These are phyloP conservation scores for Fraxinus sp. DNA, from an alignment of 305 asterid genomes.

Conservation along the genomic window DNA sequence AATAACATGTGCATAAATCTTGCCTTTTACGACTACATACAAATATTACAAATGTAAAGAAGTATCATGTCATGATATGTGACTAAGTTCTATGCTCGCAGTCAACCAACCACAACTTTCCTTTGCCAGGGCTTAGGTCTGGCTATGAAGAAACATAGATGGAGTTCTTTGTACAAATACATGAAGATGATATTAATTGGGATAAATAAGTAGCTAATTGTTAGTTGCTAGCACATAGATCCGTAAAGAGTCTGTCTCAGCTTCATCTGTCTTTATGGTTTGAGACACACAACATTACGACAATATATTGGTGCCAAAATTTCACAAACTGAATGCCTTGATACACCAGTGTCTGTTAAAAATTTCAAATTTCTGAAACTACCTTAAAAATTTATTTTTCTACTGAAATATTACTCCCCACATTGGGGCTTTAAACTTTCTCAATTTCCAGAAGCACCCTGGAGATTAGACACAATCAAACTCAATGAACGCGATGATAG, in stretches of 20 bases:
- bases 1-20: conserved; percentile 4
- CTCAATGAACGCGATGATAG: not conserved
- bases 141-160: not conserved
- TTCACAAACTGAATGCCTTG: not conserved
- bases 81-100: not conserved
- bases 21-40: not conserved
- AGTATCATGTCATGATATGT: not conserved
- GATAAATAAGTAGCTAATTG: not conserved
- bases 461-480: not conserved
- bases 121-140: not conserved
- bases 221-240: conserved; percentile 10
- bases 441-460: conserved; percentile 3
- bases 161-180: not conserved
- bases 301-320: conserved; percentile 1
- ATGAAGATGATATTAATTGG: not conserved
- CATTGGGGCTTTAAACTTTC: not conserved
- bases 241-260: not conserved
- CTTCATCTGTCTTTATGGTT: not conserved
- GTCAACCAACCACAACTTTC: not conserved
- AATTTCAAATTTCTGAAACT: not conserved
- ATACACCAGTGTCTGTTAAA: not conserved
- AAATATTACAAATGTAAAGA: not conserved
- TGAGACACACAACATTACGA: conserved; percentile 4
- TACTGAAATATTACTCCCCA: not conserved
- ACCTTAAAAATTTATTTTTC: not conserved